Base-by-base conservation (phyloP, 345 rosid species). In the Eucalyptus cladocalyx region DNA sequence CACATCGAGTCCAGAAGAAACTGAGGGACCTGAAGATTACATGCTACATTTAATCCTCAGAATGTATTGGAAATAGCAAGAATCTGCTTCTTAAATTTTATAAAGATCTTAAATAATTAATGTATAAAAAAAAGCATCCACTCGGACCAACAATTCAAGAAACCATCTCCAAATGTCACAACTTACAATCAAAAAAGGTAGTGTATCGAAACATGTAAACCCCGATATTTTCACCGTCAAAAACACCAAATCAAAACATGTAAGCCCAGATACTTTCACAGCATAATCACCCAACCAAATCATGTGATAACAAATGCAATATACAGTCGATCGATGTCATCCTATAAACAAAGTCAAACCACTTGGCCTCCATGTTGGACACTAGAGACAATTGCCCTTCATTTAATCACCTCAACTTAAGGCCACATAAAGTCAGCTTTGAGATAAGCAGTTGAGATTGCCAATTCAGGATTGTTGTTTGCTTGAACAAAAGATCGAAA, bases 1-100 rank as follows among this genome's bases (percentile, higher is more conserved):
- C 99, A 96, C 95, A 94, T 93, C 89, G 94, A 88, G 86, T 97
- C 98, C 93, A 97, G 92, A 89, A 97, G 92, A 94, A 89, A 97
- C 93, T 97, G 99, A 50, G 99, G 99, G 47, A 97, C 98, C 98
- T 97, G 91, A 62, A 93, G 90, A 69, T 92, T 67, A 81, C 80
- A 87, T 40, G 47, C 30, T 40, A 76, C 42, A 76, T 37, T 76
- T 76, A 76, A 12, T 76, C 85, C 85, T 76, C 47, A 40, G 85
- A 76, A 40, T 13, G 5, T 21, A 37, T 37, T 11, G 28, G 83
- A 76, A 76, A 40, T 40, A 40, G 24, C 85, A 76, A 76, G 47
- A 43, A 76, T 76, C 28, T 76, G 47, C 85, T 76, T 40, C 85
- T 76, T 42, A 76, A 76, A 76, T 37, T 40, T 45, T 76, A 21